phyloP scores from a whole-genome alignment of 768 basidiomycete species.

The Brasilioporus rufonigricans region DNA sequence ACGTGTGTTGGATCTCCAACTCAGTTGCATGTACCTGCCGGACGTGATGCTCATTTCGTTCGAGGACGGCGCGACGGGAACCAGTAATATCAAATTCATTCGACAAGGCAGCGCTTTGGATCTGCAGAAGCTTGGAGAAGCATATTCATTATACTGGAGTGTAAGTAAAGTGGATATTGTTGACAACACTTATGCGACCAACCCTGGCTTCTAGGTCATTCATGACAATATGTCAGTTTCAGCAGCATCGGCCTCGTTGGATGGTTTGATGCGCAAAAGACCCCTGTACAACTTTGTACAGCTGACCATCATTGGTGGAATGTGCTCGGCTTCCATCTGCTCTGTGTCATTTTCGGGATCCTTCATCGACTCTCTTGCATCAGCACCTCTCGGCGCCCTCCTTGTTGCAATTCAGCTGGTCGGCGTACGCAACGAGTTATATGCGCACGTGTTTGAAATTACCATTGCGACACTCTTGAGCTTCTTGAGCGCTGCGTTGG shows the following conservation, averaged over 20 bases:
- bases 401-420: conserved; percentile 72
- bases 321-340: conserved; percentile 75
- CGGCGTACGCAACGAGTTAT: conserved; percentile 72
- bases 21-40: conserved; percentile 72
- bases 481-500: conserved; percentile 74
- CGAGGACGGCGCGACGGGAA: conserved; percentile 76
- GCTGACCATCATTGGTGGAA: conserved; percentile 67
- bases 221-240: conserved; percentile 77
- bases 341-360: conserved; percentile 70
- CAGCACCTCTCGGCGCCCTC: conserved; percentile 73
- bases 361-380: conserved; percentile 72
- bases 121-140: conserved; percentile 71
- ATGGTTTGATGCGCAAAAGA: conserved; percentile 65
- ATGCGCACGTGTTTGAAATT: conserved; percentile 81
- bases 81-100: conserved; percentile 78
- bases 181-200: not conserved
- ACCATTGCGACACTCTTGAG: conserved; percentile 77
- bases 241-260: conserved; percentile 67
- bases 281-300: conserved; percentile 62
- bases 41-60: conserved; percentile 80
- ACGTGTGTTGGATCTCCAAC: conserved; percentile 70
- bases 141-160: conserved; percentile 73
- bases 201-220: conserved; percentile 54
- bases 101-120: conserved; percentile 70
- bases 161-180: conserved; percentile 32